These are phyloP conservation scores for Candida mattraensis DNA, from an alignment of 805 yeast species.

Conservation along the genomic window DNA sequence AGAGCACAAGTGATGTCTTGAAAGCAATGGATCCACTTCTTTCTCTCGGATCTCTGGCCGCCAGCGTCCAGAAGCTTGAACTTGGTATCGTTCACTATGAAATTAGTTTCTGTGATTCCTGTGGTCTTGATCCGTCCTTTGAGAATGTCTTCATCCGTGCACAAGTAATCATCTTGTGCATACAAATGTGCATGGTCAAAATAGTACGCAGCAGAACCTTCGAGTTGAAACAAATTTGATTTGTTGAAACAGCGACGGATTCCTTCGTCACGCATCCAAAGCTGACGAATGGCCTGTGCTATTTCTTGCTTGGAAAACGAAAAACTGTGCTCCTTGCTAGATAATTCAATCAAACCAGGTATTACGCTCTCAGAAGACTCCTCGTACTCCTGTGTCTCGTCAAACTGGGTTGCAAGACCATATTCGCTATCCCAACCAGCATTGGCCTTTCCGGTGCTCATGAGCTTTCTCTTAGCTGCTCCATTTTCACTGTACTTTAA, in stretches of 20 bases:
- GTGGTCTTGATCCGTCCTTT: constrained; percentile 93
- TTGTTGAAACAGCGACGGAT: constrained; percentile 55
- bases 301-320: constrained; percentile 45
- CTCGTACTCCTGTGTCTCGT: constrained; percentile 17
- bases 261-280: constrained; percentile 76
- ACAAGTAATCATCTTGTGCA: constrained; percentile 61
- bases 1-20: constrained; percentile 85
- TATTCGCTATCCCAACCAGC: constrained; percentile 32
- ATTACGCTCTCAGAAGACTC: too few species aligned
- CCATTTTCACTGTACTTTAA: constrained; percentile 57
- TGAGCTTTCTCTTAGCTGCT: constrained; percentile 48
- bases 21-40: constrained; percentile 94
- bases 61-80: constrained; percentile 93
- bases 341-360: constrained; percentile 17
- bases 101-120: constrained; percentile 86
- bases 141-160: constrained; percentile 80
- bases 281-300: constrained; percentile 63
- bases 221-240: constrained; percentile 80
- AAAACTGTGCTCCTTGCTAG: constrained; percentile 6
- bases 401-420: constrained; percentile 9
- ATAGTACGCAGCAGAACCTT: constrained; percentile 78
- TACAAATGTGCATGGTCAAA: constrained; percentile 71
- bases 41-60: constrained; percentile 88
- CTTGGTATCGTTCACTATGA: constrained; percentile 60
- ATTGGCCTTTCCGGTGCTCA: constrained; percentile 55